phyloP scores from a whole-genome alignment of 1,284 basidiomycete genomes.

The Phylloboletellus chloephorus region DNA sequence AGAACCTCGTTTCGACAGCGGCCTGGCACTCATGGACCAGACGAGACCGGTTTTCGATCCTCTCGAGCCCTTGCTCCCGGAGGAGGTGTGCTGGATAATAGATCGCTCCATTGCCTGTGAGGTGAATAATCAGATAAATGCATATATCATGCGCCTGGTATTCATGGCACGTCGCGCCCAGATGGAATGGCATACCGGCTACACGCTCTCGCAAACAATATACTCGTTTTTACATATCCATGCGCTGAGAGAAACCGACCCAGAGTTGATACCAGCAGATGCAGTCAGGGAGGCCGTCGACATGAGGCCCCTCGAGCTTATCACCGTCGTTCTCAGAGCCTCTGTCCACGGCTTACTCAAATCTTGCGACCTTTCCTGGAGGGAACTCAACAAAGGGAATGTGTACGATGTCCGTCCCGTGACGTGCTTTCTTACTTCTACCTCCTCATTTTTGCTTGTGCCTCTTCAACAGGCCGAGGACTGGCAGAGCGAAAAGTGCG shows the following conservation, averaged over 20 bases:
- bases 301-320: slow-evolving; percentile 49
- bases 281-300: slow-evolving; percentile 20
- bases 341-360: slow-evolving; percentile 75
- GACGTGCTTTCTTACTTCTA: slow-evolving; percentile 11
- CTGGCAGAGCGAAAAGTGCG: slow-evolving; percentile 83
- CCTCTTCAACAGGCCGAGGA: slow-evolving; percentile 67
- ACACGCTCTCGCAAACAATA: slow-evolving; percentile 80
- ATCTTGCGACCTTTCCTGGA: slow-evolving; percentile 77
- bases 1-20: slow-evolving; percentile 85
- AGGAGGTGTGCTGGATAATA: slow-evolving; percentile 84
- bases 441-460: slow-evolving; percentile 12
- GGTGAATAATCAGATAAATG: slow-evolving; percentile 42
- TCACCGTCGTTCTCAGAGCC: slow-evolving; percentile 67
- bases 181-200: slow-evolving; percentile 86
- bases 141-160: slow-evolving; percentile 11
- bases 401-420: slow-evolving; percentile 66
- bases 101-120: slow-evolving; percentile 79
- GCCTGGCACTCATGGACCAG: slow-evolving; percentile 51
- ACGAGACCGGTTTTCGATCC: slow-evolving; percentile 58
- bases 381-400: slow-evolving; percentile 68
- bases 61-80: slow-evolving; percentile 53
- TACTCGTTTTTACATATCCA: slow-evolving; percentile 81
- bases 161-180: slow-evolving; percentile 34
- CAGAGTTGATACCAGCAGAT: slow-evolving; percentile 43
- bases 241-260: slow-evolving; percentile 54